Conservation (phyloP, 2,329 filamentous ascomycete species). For the Talaromyces sp. region DNA sequence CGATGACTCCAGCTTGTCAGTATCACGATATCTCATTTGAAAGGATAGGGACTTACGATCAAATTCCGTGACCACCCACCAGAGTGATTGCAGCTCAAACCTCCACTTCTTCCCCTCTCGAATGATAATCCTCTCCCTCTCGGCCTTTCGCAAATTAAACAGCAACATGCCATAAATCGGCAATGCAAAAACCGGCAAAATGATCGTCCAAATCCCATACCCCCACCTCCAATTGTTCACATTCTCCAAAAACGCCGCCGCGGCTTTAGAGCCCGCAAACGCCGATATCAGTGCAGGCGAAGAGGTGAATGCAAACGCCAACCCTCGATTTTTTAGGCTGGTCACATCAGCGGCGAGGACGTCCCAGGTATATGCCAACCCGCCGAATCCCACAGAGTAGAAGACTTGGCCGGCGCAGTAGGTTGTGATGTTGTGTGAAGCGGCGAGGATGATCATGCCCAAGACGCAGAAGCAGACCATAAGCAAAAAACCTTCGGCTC, state of each 20-base stretch:
- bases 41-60: not conserved
- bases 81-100: not conserved
- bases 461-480: slow-evolving; percentile 46
- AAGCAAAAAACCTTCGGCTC: slow-evolving; percentile 54
- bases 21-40: not conserved
- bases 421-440: slow-evolving; percentile 56
- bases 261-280: slow-evolving; percentile 50
- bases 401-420: slow-evolving; percentile 59
- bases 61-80: slow-evolving; percentile 9
- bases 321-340: slow-evolving; percentile 56
- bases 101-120: slow-evolving; percentile 15
- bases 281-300: slow-evolving; percentile 50
- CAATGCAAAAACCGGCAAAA: slow-evolving; percentile 55
- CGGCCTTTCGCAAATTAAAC: slow-evolving; percentile 56
- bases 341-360: slow-evolving; percentile 64
- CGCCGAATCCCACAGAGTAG: slow-evolving; percentile 56
- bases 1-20: slow-evolving; percentile 43
- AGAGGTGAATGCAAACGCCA: slow-evolving; percentile 57
- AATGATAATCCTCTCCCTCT: slow-evolving; percentile 51
- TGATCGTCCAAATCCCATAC: slow-evolving; percentile 62
- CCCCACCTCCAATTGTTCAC: slow-evolving; percentile 60
- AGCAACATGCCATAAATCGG: slow-evolving; percentile 58
- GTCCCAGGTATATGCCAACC: slow-evolving; percentile 55
- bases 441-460: slow-evolving; percentile 59
- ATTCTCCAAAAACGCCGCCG: slow-evolving; percentile 50